Conservation (phyloP, 192 early-diverging fungal genomes). For the Backusella macrospora region DNA sequence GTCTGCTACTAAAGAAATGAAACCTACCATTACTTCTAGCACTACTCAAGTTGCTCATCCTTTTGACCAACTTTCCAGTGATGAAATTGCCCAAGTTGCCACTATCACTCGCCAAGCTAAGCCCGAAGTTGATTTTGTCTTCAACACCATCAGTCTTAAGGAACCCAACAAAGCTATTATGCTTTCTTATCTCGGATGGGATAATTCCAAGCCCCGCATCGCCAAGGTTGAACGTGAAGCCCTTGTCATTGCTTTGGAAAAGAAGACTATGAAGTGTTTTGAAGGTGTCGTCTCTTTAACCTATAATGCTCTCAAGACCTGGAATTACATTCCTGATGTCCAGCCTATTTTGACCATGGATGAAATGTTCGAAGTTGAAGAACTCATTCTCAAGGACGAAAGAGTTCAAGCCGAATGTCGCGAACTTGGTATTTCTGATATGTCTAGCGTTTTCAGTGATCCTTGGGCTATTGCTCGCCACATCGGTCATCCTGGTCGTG, state of each 20-base stretch:
- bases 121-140: conserved; percentile 27
- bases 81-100: conserved; percentile 39
- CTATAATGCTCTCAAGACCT: conserved; percentile 23
- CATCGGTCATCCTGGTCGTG: conserved; percentile 23
- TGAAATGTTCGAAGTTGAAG: conserved; percentile 43
- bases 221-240: conserved; percentile 39
- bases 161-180: conserved; percentile 39
- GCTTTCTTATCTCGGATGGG: conserved; percentile 41
- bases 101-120: conserved; percentile 27
- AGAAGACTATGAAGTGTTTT: conserved; percentile 27
- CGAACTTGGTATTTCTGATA: conserved; percentile 42
- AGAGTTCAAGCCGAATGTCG: conserved; percentile 37
- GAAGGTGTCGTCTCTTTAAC: conserved; percentile 39
- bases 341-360: conserved; percentile 45
- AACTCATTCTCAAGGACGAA: conserved; percentile 33
- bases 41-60: conserved; percentile 28
- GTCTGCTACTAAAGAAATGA: conserved; percentile 35
- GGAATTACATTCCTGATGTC: conserved; percentile 37
- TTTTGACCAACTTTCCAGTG: conserved; percentile 39
- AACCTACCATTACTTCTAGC: conserved; percentile 22
- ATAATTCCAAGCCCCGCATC: conserved; percentile 24
- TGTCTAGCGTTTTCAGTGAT: conserved; percentile 39
- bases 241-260: conserved; percentile 36
- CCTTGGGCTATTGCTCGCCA: conserved; percentile 46
- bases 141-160: conserved; percentile 46